Base-by-base conservation (phyloP, 2,329 filamentous ascomycete genomes). In the Lecanicillium sp. region DNA sequence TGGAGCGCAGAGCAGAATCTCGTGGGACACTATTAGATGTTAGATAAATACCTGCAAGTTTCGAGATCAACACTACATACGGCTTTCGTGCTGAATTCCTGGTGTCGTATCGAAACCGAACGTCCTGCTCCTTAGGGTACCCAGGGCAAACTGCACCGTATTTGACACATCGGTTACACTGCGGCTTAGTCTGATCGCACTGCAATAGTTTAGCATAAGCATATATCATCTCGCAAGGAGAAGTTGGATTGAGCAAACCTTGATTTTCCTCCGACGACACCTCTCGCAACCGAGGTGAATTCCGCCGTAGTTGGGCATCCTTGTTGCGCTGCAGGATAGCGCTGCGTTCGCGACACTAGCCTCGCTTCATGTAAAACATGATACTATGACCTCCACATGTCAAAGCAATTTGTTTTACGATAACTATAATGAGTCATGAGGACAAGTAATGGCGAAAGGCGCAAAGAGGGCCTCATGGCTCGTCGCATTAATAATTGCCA, bases 231-330 rank as follows among this genome's bases (percentile, higher is more conserved):
- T 5, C 13, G 13, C 10, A 10, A 19, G 12, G 14, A 12, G 9
- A 19, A 20, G 10, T 36, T 25, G 4, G 33, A n/a, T n/a, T n/a
- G n/a, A n/a, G n/a, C n/a, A n/a, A 7, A 36, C 33, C 33, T 36
- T 36, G 33, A 36, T 36, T 36, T 19, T 36, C 12, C 33, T 17
- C 20, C 33, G 33, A 12, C 19, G 17, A 27, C 33, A 36, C 13
- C 17, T 36, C 33, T 18, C 33, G 18, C 33, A 36, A 19, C 33
- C 33, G 17, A 36, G 25, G 33, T 36, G 25, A 14, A 19, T 17
- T 17, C 33, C 33, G 33, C 33, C 33, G 6, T 17, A 19, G 19
- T 36, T 36, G 12, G 33, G 33, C 33, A 36, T n/a, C n/a, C n/a
- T n/a, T 36, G 29, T 14, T 30, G 29, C 29, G 6, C 5, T 5